Conservation (phyloP, 2,329 filamentous ascomycete species). For the Claviceps purpurea region DNA sequence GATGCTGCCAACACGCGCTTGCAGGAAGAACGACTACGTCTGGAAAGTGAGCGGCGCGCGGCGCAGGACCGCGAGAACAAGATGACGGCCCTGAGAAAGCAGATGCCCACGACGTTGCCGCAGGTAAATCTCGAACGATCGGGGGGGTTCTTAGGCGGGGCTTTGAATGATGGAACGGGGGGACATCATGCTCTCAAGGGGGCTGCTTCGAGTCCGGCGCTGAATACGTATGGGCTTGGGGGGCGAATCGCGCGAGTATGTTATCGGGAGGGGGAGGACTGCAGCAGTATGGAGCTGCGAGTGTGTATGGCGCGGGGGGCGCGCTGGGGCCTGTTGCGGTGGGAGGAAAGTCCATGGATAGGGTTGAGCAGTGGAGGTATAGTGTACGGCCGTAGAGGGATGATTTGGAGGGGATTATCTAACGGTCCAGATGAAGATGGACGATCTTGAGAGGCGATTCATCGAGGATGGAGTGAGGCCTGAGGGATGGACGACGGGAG, state of each 20-base stretch:
- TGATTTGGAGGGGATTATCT: no score
- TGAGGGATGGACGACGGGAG: no score
- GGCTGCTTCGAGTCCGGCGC: constrained; percentile 14
- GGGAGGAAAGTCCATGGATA: constrained; percentile 17
- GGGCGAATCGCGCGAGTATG: constrained; percentile 16
- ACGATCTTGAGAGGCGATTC: not conserved
- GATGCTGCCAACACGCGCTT: constrained; percentile 25
- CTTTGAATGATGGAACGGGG: constrained; percentile 40
- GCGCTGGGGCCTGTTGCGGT: constrained; percentile 15
- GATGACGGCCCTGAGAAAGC: constrained; percentile 32
- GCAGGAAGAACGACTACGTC: constrained; percentile 26
- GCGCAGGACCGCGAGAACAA: constrained; percentile 32
- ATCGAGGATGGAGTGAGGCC: not conserved
- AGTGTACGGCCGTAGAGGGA: constrained; percentile 20
- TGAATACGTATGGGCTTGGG: constrained; percentile 14
- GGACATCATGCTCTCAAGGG: constrained; percentile 18
- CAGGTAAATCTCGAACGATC: constrained; percentile 18
- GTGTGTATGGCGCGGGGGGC: constrained; percentile 10
- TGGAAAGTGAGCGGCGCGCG: constrained; percentile 27
- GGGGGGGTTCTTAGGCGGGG: constrained; percentile 36
- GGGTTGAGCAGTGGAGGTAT: constrained; percentile 30
- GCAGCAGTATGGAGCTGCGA: constrained; percentile 7
- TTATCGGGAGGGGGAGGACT: constrained; percentile 17
- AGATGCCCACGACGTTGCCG: constrained; percentile 32
- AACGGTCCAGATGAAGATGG: no score